Percentiles rank a stretch among this genome's conserved stretches.
These are phyloP conservation scores for Xenoacremonium recifei DNA, from an alignment of 2,329 filamentous ascomycete species.

Conservation along the genomic window DNA sequence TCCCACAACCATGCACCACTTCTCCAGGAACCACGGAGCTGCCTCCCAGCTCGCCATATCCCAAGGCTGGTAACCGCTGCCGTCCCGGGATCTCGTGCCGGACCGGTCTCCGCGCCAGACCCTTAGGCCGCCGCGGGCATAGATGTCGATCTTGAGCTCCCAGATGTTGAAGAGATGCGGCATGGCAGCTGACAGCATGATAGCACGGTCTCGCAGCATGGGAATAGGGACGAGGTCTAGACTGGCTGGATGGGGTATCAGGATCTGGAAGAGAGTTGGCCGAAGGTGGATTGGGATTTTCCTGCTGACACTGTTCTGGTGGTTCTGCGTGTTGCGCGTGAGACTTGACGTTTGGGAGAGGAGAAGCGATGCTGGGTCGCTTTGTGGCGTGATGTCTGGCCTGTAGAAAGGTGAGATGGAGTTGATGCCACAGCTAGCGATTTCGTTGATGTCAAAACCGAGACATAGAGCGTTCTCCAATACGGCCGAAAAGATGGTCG, in stretches of 20 bases:
- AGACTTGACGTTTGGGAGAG: background rate
- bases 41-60: conserved; percentile 28
- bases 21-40: conserved; percentile 26
- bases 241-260: conserved; percentile 25
- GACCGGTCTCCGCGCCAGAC: conserved; percentile 12
- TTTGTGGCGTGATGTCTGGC: conserved; percentile 5
- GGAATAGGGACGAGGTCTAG: conserved; percentile 26
- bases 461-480: conserved; percentile 21
- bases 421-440: conserved; percentile 13
- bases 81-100: background rate
- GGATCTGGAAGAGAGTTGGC: conserved; percentile 24
- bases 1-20: conserved; percentile 23
- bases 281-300: conserved; percentile 17
- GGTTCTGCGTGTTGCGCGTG: fast-evolving
- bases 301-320: background rate
- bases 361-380: conserved; percentile 8
- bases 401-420: conserved; percentile 24
- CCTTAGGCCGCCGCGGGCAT: conserved; percentile 15
- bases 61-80: conserved; percentile 21
- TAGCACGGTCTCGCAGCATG: conserved; percentile 22
- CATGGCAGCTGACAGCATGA: conserved; percentile 21
- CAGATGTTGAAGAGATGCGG: conserved; percentile 17
- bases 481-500: conserved; percentile 17
- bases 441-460: conserved; percentile 7
- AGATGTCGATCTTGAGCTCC: conserved; percentile 28